Evolutionary conservation across 1,284 basidiomycete genomes (phyloP).

Genomic region (Termitomyces sp.): DNA sequence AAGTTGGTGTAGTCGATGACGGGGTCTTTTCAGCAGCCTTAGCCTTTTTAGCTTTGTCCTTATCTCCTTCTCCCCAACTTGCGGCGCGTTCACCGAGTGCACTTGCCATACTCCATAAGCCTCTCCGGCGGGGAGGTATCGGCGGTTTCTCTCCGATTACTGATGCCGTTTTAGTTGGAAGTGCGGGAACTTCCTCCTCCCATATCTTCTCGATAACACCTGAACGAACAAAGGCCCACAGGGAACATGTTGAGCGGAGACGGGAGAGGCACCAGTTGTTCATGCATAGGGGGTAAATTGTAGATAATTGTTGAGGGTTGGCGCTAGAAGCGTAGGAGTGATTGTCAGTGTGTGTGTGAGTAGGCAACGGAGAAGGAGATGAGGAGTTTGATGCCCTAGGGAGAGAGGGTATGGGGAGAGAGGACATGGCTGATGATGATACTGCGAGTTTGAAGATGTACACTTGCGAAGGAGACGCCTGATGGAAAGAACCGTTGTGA

Average conservation of each 20-base stretch:
- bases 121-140: conserved; percentile 46
- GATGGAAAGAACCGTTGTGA: conserved; percentile 14
- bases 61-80: conserved; percentile 41
- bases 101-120: conserved; percentile 54
- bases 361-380: conserved; percentile 24
- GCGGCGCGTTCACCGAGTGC: conserved; percentile 49
- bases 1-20: conserved; percentile 9
- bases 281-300: conserved; percentile 71
- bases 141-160: conserved; percentile 34
- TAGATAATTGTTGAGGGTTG: conserved; percentile 25
- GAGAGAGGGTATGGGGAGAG: conserved; percentile 23
- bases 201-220: conserved; percentile 81
- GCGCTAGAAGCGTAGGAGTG: conserved; percentile 7
- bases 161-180: conserved; percentile 20
- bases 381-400: conserved; percentile 24
- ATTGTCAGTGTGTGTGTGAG: conserved; percentile 11
- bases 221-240: conserved; percentile 86
- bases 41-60: conserved; percentile 29
- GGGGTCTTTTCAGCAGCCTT: neutral
- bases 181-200: conserved; percentile 62
- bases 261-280: conserved; percentile 76
- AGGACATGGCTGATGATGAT: conserved; percentile 22
- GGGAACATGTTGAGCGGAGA: conserved; percentile 81
- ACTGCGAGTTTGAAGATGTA: conserved; percentile 57
- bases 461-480: conserved; percentile 38